Evolutionary conservation across 164 flowering plant genomes (phyloP), one percentile per base, ranked within the genome.

Genomic region (Umbilicus rupestris): DNA sequence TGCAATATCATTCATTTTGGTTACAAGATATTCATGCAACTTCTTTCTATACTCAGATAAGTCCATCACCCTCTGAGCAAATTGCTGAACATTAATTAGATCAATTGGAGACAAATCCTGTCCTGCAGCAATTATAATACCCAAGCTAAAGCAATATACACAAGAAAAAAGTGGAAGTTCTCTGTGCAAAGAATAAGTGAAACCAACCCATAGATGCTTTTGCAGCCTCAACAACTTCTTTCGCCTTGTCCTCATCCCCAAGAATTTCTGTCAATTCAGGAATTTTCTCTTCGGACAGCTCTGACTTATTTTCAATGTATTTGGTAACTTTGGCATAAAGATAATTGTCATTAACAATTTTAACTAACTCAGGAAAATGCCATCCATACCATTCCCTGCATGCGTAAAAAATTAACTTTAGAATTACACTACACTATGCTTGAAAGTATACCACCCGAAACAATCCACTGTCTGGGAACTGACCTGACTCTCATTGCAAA

Each of bases 401-500:
- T 20, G 7, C 62, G 37, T 59, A 39, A 11, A 58, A 29, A 20
- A 64, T 17, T n/a, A 11, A 9, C 2, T 8, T 19, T 12, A 20
- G 5, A 22, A 20, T 0, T 30, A 3, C 14, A 29, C 26, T 29
- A 12, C 5, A 22, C 10, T n/a, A 55, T 41, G 44, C 0, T 41
- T 41, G 44, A 41, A 41, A 41, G 44, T 37, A 68, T 8, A 47
- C 3, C 22, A 7, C n/a, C n/a, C n/a, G n/a, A n/a, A n/a, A 30
- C 59, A 15, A 47, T 47, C 12, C 55, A 16, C n/a, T n/a, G n/a
- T n/a, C n/a, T 16, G 19, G 16, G 57, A n/a, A 50, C n/a, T 50
- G 16, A 92, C 98, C 97, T 92, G 79, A 95, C 96, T 83, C 97
- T 81, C 99, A 95, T 95, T 67, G 99, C 78, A 72, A 95, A 92